Percentiles rank a stretch among this genome's conserved stretches.
These are phyloP conservation scores for Starmerella etchellsii DNA, from an alignment of 805 yeast species.

Conservation along the genomic window DNA sequence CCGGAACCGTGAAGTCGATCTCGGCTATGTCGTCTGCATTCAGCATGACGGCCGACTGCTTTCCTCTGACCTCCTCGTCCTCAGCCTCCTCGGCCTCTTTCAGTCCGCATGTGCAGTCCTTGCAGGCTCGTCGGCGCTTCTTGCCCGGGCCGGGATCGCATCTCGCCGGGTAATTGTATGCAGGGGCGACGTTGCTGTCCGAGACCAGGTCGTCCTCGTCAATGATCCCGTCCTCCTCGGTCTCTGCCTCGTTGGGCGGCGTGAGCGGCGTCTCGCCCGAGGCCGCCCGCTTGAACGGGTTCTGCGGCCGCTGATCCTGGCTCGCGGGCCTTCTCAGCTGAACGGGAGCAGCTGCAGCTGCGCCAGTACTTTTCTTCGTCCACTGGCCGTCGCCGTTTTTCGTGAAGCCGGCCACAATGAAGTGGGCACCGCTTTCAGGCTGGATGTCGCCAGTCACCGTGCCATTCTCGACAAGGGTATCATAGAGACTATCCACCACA, in stretches of 20 bases:
- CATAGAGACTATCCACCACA: conserved; percentile 23
- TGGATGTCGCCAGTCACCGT: conserved; percentile 23
- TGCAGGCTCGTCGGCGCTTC: conserved; percentile 84
- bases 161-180: conserved; percentile 44
- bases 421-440: conserved; percentile 12
- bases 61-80: conserved; percentile 33
- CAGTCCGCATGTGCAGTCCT: conserved; percentile 95
- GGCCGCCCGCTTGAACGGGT: conserved; percentile 24
- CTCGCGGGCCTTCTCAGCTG: not conserved
- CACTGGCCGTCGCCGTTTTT: conserved; percentile 24
- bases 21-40: conserved; percentile 65
- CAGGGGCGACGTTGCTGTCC: conserved; percentile 32
- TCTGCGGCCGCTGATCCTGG: not conserved
- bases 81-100: conserved; percentile 63
- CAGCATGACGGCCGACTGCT: conserved; percentile 45
- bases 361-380: conserved; percentile 11
- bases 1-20: conserved; percentile 90
- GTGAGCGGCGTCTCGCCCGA: conserved; percentile 31
- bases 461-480: conserved; percentile 26
- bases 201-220: conserved; percentile 42
- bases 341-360: not conserved
- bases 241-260: conserved; percentile 31
- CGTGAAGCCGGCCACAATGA: conserved; percentile 32
- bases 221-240: conserved; percentile 22
- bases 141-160: conserved; percentile 38